phyloP scores from a whole-genome alignment of 352 stramenopile genomes.

The Pythium phragmiticola region DNA sequence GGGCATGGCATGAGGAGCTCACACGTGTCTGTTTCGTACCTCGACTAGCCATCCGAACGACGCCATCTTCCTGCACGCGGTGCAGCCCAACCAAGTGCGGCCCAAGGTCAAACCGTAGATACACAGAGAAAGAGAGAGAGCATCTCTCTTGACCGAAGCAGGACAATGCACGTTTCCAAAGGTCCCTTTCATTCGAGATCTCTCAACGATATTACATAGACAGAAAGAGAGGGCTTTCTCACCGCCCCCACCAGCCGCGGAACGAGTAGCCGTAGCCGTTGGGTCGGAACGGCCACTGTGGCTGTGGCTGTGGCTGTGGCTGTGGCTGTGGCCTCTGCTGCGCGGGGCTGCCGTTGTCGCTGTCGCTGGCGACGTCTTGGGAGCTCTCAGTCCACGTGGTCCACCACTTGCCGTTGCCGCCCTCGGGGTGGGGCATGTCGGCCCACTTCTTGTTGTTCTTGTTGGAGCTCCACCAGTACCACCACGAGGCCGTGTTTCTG shows the following conservation, averaged over 20 bases:
- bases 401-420: slow-evolving; percentile 19
- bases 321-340: neutral
- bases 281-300: neutral
- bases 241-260: slow-evolving; percentile 15
- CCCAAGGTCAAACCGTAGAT: slow-evolving; percentile 43
- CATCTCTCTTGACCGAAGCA: no score
- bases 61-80: slow-evolving; percentile 91
- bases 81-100: slow-evolving; percentile 87
- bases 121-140: neutral
- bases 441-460: slow-evolving; percentile 23
- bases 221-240: neutral
- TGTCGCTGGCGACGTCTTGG: slow-evolving; percentile 2
- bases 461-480: slow-evolving; percentile 16
- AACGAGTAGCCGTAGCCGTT: slow-evolving; percentile 9
- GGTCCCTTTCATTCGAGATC: no score
- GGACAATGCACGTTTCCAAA: no score
- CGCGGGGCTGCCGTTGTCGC: neutral
- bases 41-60: slow-evolving; percentile 87
- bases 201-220: no score
- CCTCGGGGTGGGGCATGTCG: slow-evolving; percentile 4
- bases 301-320: neutral
- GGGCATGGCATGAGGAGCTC: no score
- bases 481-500: slow-evolving; percentile 13
- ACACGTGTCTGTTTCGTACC: neutral
- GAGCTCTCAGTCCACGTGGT: neutral